Evolutionary conservation across 23 red algal genomes (phyloP).

Genomic region (Gracilaria domingensis): DNA sequence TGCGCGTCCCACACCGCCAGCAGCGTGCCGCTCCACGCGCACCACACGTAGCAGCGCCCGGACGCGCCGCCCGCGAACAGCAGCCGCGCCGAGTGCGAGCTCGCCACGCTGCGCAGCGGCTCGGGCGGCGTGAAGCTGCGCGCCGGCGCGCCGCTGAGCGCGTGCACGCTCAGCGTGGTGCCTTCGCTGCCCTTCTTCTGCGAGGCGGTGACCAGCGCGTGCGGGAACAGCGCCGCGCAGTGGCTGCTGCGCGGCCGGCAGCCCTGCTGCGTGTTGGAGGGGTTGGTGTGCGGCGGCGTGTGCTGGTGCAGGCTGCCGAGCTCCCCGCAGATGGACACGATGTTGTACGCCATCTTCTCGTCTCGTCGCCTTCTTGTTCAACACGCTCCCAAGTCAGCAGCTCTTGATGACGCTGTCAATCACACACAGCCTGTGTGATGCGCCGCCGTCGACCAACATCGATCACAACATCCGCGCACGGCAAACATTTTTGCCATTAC

Average conservation of each 20-base stretch:
- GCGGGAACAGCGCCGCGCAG: background rate
- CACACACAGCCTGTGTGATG: too few relatives aligned
- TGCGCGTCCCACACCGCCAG: conserved; percentile 28
- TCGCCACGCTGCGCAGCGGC: conserved; percentile 8
- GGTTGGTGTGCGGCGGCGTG: conserved; percentile 17
- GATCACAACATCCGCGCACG: too few relatives aligned
- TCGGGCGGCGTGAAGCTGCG: conserved; percentile 20
- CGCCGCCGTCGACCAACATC: too few relatives aligned
- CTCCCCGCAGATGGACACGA: conserved; percentile 10
- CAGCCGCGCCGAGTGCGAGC: background rate
- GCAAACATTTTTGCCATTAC: too few relatives aligned
- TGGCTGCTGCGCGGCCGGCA: conserved; percentile 5
- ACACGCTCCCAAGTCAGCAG: too few relatives aligned
- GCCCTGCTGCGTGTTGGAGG: conserved; percentile 2
- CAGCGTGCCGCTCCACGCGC: background rate
- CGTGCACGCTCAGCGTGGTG: conserved; percentile 11
- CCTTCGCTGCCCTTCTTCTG: background rate
- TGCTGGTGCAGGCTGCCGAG: conserved; percentile 30
- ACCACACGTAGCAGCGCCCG: conserved; percentile 39
- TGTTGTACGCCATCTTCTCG: conserved; percentile 5
- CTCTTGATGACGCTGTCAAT: too few relatives aligned
- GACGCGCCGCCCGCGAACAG: conserved; percentile 26
- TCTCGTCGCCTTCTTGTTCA: too few relatives aligned
- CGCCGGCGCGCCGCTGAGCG: background rate
- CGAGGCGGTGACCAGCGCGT: background rate